Conservation (phyloP, 2,329 filamentous ascomycete genomes). For the Talaromyces piceae region DNA sequence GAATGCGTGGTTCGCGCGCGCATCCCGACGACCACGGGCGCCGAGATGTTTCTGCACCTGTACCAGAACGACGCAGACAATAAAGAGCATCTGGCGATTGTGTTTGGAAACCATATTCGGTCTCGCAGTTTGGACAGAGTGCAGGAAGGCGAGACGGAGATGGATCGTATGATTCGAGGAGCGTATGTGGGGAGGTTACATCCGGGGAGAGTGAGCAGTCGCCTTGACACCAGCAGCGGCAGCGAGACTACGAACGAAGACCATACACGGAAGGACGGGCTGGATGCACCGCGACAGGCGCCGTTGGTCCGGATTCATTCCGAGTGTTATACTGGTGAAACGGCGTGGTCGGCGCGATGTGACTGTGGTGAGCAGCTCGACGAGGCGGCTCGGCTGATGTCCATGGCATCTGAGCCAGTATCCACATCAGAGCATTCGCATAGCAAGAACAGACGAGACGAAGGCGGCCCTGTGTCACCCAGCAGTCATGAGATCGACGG, state of each 20-base stretch:
- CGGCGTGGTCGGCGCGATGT: constrained; percentile 94
- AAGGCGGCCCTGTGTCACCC: constrained; percentile 28
- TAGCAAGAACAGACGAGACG: too few species aligned
- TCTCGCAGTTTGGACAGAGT: constrained; percentile 51
- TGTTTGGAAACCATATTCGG: constrained; percentile 83
- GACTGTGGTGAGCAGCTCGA: constrained; percentile 97
- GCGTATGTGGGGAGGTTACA: constrained; percentile 84
- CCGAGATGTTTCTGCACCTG: constrained; percentile 94
- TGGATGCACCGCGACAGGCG: constrained; percentile 28
- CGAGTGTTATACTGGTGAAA: constrained; percentile 98
- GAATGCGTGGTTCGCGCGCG: constrained; percentile 88
- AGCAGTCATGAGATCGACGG: constrained; percentile 36
- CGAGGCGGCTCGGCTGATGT: constrained; percentile 91
- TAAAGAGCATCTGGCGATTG: constrained; percentile 95
- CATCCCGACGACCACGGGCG: constrained; percentile 84
- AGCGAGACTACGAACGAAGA: too few species aligned
- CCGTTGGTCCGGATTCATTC: constrained; percentile 92
- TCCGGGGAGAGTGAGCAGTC: constrained; percentile 73
- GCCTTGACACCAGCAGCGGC: too few species aligned
- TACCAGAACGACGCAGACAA: constrained; percentile 89
- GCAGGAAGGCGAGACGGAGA: constrained; percentile 41
- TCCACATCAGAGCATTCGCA: constrained; percentile 14
- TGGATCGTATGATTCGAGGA: constrained; percentile 77
- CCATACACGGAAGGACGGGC: too few species aligned
- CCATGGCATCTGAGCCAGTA: constrained; percentile 45